Evolutionary conservation across 129 eudicot genomes (phyloP).

Genomic region (Arctium minus): DNA sequence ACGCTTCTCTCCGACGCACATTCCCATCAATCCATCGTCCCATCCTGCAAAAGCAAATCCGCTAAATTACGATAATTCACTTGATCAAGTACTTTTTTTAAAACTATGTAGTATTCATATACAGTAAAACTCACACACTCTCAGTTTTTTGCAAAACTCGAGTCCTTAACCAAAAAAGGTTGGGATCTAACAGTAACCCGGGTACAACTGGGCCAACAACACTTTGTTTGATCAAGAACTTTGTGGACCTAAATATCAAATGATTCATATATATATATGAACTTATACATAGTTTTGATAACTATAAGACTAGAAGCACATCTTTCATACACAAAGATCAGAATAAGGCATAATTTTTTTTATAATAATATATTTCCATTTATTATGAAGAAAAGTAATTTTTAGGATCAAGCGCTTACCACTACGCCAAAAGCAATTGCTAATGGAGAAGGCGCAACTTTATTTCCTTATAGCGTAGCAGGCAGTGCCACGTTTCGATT

Average conservation of each 20-base stretch:
- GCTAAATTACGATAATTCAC: neutral
- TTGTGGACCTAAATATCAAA: neutral
- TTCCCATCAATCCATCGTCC: slow-evolving; percentile 95
- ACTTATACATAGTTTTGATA: neutral
- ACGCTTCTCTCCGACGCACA: slow-evolving; percentile 96
- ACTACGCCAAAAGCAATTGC: too few species aligned
- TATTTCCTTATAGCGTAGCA: too few species aligned
- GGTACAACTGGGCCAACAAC: neutral
- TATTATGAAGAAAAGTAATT: too few species aligned
- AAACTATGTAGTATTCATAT: too few species aligned
- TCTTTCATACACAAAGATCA: neutral
- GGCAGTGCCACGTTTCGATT: too few species aligned
- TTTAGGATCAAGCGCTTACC: too few species aligned
- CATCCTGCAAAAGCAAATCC: slow-evolving; percentile 57
- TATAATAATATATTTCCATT: neutral
- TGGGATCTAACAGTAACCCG: neutral
- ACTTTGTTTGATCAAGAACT: neutral
- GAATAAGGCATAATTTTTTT: neutral
- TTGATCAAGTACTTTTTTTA: neutral
- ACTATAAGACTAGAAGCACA: neutral
- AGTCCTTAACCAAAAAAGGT: neutral
- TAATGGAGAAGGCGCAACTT: too few species aligned
- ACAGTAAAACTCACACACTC: neutral
- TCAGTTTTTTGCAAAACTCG: neutral
- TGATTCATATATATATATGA: neutral